Base-by-base conservation (phyloP, 169 alveolate species). In the Plasmodium malariae region DNA sequence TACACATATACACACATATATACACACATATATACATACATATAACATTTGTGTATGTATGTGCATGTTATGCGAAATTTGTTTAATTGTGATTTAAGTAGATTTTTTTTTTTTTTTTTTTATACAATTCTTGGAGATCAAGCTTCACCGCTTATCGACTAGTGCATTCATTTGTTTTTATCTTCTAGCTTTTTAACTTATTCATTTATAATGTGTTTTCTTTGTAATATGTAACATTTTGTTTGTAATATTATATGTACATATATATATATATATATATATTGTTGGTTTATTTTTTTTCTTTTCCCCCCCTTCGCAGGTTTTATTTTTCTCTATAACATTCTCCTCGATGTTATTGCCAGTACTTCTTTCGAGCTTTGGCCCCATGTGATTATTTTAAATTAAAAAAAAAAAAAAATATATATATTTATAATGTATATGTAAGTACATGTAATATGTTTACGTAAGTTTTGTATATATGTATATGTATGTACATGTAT, bases 321-420 rank as follows among this genome's bases (percentile, higher is more conserved):
- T 67, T 40, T 48, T 74, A 78, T 54, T 68, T 32, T 63, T 69
- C 54, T 89, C 90, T 14, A 36, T 74, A 21, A 30, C 37, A 3
- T 65, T 78, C 43, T 74, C 88, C 6, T 65, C 87, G 55, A 51
- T 71, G 85, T 68, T 89, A 21, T 55, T 73, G 24, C 88, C 87
- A 3, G 80, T 68, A 21, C 69, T 74, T 78, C 88, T 73, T 55
- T 88, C 88, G 9, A 72, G 73, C 69, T 67, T 67, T 71, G 86
- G 90, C 45, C 88, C 86, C 14, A 14, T 74, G 30, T 36, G 55
- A 54, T 6, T 9, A 21, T 26, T 37, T 63, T 49, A 34, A 63
- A 24, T 43, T n/a, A 57, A 26, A 71, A 21, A 80, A 54, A 80
- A 63, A 57, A 19, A 32, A 24, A 51, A n/a, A 45, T 1, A 11